Evolutionary conservation across 1,139 yeast species (phyloP).

Genomic region (Suhomyces bolitotheri): DNA sequence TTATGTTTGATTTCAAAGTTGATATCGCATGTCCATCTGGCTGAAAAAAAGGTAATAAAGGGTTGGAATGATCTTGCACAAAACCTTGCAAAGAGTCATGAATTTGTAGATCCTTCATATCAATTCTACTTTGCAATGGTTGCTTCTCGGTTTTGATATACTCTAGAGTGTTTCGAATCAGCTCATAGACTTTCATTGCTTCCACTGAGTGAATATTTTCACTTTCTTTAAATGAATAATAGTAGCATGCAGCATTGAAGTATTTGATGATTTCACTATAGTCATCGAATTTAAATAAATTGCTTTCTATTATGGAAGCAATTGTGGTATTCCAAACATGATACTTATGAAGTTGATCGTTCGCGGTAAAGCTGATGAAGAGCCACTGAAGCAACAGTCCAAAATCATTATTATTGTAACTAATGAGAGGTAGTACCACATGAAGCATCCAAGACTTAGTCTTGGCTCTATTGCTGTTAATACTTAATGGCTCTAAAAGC

Average conservation of each 20-base stretch:
- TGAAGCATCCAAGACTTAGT: constrained; percentile 28
- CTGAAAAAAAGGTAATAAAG: constrained; percentile 20
- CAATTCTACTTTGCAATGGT: neutral
- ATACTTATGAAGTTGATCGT: constrained; percentile 19
- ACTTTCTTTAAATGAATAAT: constrained; percentile 13
- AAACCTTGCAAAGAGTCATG: constrained; percentile 2
- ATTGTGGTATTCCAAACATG: constrained; percentile 29
- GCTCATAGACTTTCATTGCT: constrained; percentile 31
- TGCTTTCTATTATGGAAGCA: constrained; percentile 18
- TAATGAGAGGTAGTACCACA: constrained; percentile 34
- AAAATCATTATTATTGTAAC: constrained; percentile 24
- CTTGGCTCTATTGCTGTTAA: constrained; percentile 13
- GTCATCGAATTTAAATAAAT: constrained; percentile 14
- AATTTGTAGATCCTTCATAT: neutral
- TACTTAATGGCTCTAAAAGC: constrained; percentile 27
- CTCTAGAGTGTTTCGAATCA: constrained; percentile 27
- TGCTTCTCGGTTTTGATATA: constrained; percentile 7
- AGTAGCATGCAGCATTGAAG: constrained; percentile 31
- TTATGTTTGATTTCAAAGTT: constrained; percentile 26
- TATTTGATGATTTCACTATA: constrained; percentile 20
- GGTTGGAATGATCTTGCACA: constrained; percentile 14
- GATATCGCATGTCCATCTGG: constrained; percentile 26
- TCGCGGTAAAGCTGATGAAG: constrained; percentile 11
- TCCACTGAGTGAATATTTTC: constrained; percentile 28
- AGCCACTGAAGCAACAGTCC: constrained; percentile 31